Evolutionary conservation across 352 stramenopile genomes (phyloP).

Genomic region (Globisporangium irregulare): DNA sequence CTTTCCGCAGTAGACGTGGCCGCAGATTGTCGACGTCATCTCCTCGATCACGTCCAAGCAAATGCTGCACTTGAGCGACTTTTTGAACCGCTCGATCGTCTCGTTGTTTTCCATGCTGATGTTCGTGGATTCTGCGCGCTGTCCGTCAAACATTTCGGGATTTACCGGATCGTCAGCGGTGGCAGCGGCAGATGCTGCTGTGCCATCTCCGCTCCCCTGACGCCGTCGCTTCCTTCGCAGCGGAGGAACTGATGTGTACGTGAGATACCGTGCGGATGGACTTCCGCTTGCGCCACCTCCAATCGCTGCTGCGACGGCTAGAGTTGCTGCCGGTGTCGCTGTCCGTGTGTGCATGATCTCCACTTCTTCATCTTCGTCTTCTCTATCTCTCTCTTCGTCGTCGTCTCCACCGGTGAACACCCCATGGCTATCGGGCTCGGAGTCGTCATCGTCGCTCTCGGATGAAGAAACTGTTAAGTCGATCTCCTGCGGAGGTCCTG

Average conservation of each 20-base stretch:
- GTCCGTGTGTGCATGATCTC: constrained; percentile 43
- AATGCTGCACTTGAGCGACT: constrained; percentile 78
- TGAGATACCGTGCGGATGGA: constrained; percentile 19
- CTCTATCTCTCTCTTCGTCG: constrained; percentile 3
- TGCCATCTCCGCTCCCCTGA: constrained; percentile 3
- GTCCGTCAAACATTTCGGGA: constrained; percentile 30
- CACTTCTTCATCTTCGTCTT: constrained; percentile 34
- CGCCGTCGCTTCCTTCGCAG: constrained; percentile 49
- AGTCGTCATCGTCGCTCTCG: constrained; percentile 25
- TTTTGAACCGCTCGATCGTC: constrained; percentile 73
- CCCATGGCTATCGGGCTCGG: background rate
- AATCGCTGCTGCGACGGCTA: background rate
- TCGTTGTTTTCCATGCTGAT: constrained; percentile 76
- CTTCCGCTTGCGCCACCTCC: background rate
- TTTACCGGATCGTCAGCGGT: constrained; percentile 1
- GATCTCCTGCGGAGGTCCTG: constrained; percentile 40
- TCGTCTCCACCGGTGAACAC: constrained; percentile 4
- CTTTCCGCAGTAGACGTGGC: constrained; percentile 75
- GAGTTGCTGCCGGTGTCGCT: background rate
- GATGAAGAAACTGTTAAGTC: constrained; percentile 62
- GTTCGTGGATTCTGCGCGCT: constrained; percentile 59
- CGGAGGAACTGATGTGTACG: constrained; percentile 18
- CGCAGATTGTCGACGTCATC: constrained; percentile 80
- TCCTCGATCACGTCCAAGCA: constrained; percentile 74
- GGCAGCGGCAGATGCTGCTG: background rate